Base-by-base conservation (phyloP, 2,329 filamentous ascomycete genomes). In the Westerdykella ornata region DNA sequence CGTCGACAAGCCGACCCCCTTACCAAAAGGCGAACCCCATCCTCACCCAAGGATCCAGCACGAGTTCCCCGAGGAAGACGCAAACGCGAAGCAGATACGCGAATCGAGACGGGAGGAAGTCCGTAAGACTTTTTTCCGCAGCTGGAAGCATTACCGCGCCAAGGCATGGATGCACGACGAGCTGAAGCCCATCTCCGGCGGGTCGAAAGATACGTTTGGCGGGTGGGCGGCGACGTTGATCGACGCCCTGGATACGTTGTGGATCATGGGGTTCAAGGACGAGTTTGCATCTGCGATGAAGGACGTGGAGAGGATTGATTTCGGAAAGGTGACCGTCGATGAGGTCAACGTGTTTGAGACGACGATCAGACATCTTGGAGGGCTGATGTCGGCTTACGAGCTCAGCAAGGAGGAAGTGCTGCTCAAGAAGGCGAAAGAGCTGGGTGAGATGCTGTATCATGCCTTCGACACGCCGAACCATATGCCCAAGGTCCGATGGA, bases 391-490 rank as follows among this genome's bases (percentile, higher is more conserved):
- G 30, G 89, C 89, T 5, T 96, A 90, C 61, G 90, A 97, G 67
- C 74, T 96, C 42, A 89, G 85, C 39, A 84, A 78, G 47, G 84
- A 94, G 55, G 68, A 74, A 15, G 72, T 84, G 17, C 72, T 94
- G 9, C 72, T 94, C 22, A 77, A 82, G 40, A 92, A 94, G 67
- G 85, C 88, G 1, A 73, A 83, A 28, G 83, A 90, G 65, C 76
- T 92, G 18, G 88, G 80, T 30, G 84, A 90, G 54, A 76, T 94
- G 45, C 70, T 94, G 22, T 88, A 89, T 70, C 81, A 83, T 39
- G 77, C 84, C 3, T 94, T 94, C 56, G 88, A 94, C 65, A 96
- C 90, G 0, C 89, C 89, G 1, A 96, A 97, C 63, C 81, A 88
- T 53, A 94, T 97, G 86, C 89, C 90, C 4, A 63, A 72, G 36